phyloP scores from a whole-genome alignment of 2,329 filamentous ascomycete species.

The Exophiala spinifera region DNA sequence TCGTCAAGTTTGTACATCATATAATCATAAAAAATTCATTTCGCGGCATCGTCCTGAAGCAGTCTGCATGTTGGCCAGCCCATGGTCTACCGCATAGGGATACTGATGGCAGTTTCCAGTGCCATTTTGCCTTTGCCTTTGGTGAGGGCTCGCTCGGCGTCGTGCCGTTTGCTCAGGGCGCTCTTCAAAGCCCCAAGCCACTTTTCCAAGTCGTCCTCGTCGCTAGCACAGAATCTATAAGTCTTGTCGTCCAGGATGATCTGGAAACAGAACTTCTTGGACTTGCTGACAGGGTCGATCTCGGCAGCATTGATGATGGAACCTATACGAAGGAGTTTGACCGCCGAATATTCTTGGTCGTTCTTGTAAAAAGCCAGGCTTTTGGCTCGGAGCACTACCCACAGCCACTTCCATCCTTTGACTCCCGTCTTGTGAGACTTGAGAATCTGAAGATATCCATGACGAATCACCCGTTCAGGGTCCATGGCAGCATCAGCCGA shows the following conservation, averaged over 20 bases:
- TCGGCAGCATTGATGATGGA: constrained; percentile 87
- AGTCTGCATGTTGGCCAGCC: not conserved
- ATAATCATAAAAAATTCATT: not conserved
- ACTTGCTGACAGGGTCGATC: constrained; percentile 80
- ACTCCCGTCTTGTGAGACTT: constrained; percentile 75
- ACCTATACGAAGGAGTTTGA: constrained; percentile 74
- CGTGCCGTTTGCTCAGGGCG: constrained; percentile 29
- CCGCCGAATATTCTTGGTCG: constrained; percentile 81
- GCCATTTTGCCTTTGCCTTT: constrained; percentile 11
- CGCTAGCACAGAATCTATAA: constrained; percentile 70
- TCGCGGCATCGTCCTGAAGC: not conserved
- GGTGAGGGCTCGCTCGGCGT: constrained; percentile 12
- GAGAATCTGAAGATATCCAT: constrained; percentile 83
- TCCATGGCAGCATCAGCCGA: constrained; percentile 56
- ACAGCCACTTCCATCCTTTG: constrained; percentile 89
- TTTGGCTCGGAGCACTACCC: constrained; percentile 83
- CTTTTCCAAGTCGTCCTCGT: constrained; percentile 77
- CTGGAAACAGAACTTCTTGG: constrained; percentile 83
- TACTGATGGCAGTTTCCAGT: constrained; percentile 6
- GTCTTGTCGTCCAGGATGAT: constrained; percentile 90
- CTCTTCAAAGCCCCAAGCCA: constrained; percentile 93
- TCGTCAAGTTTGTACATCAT: not conserved
- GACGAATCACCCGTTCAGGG: constrained; percentile 86
- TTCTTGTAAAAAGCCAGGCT: constrained; percentile 91
- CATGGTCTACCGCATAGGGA: constrained; percentile 6